Evolutionary conservation across 2,329 filamentous ascomycete genomes (phyloP), one percentile per base, ranked within the genome.

Genomic region (Cladosporium sp.): DNA sequence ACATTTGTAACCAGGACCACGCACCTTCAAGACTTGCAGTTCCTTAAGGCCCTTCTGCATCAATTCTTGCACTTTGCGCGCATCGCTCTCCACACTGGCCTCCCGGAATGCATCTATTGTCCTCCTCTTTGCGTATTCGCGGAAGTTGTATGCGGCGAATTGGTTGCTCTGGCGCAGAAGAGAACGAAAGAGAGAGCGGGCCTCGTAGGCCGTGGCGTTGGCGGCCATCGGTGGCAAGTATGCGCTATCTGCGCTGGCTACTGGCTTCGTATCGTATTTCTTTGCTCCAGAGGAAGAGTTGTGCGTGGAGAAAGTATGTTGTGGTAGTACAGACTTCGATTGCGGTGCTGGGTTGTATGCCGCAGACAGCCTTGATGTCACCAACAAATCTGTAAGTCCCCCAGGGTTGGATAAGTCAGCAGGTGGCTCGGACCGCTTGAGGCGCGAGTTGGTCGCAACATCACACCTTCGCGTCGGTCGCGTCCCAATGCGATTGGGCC

Each of bases 71-170:
- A 96, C 82, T 76, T 82, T 81, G 63, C 90, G 82, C 65, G 85
- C 82, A 71, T 97, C 94, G 47, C 84, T 78, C 69, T 91, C 88
- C 58, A 76, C 73, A 74, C 85, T 83, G 75, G 95, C 83, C 74
- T 96, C 91, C 68, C 88, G 84, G 76, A 97, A 99, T 4, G 90
- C 88, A 79, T 97, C 94, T 73, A 84, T 84, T 73, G 94, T 96
- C 75, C 93, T 85, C 72, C 94, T 88, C 76, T 87, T 89, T 56
- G 94, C 92, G 76, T 99, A 99, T 75, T 97, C 93, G 77, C 94
- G 86, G 82, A 97, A 99, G 78, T 97, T 99, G 81, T 97, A 99
- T 67, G 89, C 86, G 63, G 91, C 85, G 75, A 99, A 97, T 71
- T 96, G 89, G 62, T 83, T 82, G 63, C 91, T 87, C 74, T 94